Evolutionary conservation across 208 protist genomes (phyloP), one percentile per base, ranked within the genome.

Genomic region (Borovskyia barvae): DNA sequence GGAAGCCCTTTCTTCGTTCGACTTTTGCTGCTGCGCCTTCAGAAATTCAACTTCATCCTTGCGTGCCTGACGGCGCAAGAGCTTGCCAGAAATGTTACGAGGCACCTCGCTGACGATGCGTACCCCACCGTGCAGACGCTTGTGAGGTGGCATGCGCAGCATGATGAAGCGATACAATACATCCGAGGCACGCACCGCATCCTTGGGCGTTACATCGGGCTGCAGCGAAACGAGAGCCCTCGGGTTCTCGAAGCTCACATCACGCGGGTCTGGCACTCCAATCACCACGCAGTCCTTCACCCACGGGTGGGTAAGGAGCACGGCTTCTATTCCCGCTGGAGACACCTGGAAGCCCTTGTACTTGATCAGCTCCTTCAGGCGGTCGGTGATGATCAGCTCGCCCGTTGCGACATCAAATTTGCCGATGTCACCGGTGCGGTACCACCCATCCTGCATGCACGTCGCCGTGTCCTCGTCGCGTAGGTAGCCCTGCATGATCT

Each of bases 301-400:
- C 33, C 52, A 60, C 49, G 80, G 75, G 47, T 94, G 80, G 20
- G 58, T 45, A 17, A 87, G 41, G 11, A 93, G 43, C n/a, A 81
- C 17, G 12, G 52, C 85, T 65, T 96, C 90, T 1, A 96, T 47
- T 35, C 84, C 76, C 3, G 89, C 85, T 0, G 90, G 89, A 12
- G 90, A 71, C 12, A 96, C 89, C 72, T 96, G 90, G 47, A 90
- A 90, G 33, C 90, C 90, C 55, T 96, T 96, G 69, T 76, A 84
- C 67, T 97, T 97, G 59, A 97, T 96, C 20, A 97, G 72, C 55
- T 96, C 90, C 59, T 97, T 97, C 20, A 89, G 55, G 43, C 91
- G 72, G 56, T 92, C 88, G 7, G 68, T 66, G 52, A 93, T 84
- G 49, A 65, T 59, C 8, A 82, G 25, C 19, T 79, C 22, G 28